A percentile compares a stretch with the other conserved stretches of the same genome.
phyloP scores from a whole-genome alignment of 1,284 basidiomycete genomes.

The Grifola frondosa region DNA sequence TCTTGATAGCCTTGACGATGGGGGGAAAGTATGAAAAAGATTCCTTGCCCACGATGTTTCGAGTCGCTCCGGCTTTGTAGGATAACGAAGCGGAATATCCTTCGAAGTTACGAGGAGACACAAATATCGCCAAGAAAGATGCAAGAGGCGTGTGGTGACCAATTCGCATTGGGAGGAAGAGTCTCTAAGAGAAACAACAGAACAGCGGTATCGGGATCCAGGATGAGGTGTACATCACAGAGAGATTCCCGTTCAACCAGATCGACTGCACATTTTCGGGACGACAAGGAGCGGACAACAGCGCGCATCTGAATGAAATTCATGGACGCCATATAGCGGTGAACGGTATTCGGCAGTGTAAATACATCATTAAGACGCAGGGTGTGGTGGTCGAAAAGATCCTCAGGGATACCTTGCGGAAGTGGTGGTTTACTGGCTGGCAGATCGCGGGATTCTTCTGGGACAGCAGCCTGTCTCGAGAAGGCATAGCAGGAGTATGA shows the following conservation, averaged over 20 bases:
- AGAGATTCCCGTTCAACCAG: constrained; percentile 63
- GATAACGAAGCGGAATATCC: constrained; percentile 52
- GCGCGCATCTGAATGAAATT: constrained; percentile 64
- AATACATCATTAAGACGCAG: constrained; percentile 41
- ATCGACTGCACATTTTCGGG: constrained; percentile 44
- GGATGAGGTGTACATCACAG: constrained; percentile 52
- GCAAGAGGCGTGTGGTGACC: constrained; percentile 39
- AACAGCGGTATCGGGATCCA: constrained; percentile 58
- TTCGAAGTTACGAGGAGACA: constrained; percentile 58
- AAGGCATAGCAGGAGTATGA: background rate
- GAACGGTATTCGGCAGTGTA: constrained; percentile 37
- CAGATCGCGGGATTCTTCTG: background rate
- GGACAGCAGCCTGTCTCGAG: too few species aligned
- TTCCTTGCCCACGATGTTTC: too few species aligned
- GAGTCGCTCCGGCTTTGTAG: constrained; percentile 36
- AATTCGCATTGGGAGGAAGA: constrained; percentile 49
- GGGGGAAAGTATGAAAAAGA: too few species aligned
- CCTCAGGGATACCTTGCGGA: constrained; percentile 32
- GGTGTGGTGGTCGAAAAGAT: constrained; percentile 50
- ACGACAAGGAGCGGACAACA: constrained; percentile 50
- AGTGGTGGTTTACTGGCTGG: background rate
- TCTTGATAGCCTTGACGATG: constrained; percentile 62
- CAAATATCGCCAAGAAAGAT: constrained; percentile 59
- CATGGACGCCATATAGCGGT: constrained; percentile 68
- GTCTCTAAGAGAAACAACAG: constrained; percentile 54